Evolutionary conservation across 1,139 yeast genomes (phyloP).

Genomic region (Pichia sp.): DNA sequence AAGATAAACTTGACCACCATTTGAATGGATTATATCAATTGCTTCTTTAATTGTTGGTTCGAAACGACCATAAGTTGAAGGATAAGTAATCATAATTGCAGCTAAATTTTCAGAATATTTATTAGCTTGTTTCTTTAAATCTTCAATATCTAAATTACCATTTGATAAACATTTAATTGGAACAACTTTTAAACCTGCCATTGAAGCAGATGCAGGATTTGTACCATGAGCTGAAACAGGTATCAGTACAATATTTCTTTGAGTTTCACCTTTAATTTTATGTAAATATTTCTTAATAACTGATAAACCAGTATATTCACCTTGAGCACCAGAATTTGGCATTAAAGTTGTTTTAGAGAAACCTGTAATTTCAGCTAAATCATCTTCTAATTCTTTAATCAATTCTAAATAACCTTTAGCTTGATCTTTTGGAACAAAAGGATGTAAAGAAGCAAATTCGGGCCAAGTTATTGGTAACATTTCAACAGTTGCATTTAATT

Average conservation of each 20-base stretch:
- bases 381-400: conserved; percentile 69
- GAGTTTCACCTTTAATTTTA: conserved; percentile 59
- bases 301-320: conserved; percentile 91
- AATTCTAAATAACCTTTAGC: conserved; percentile 77
- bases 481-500: conserved; percentile 87
- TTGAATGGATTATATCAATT: conserved; percentile 68
- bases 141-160: conserved; percentile 80
- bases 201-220: conserved; percentile 96
- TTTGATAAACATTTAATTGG: conserved; percentile 79
- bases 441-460: conserved; percentile 81
- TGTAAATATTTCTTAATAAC: conserved; percentile 71
- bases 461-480: conserved; percentile 96
- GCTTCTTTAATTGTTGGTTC: conserved; percentile 88
- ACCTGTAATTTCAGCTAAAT: conserved; percentile 91
- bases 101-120: conserved; percentile 67
- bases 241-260: conserved; percentile 82
- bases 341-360: conserved; percentile 85
- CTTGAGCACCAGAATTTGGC: conserved; percentile 99
- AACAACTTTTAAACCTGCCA: conserved; percentile 92
- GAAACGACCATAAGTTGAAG: conserved; percentile 92
- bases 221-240: conserved; percentile 99
- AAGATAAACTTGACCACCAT: conserved; percentile 94
- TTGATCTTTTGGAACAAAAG: conserved; percentile 85
- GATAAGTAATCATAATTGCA: conserved; percentile 93
- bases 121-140: conserved; percentile 65